Evolutionary conservation across 2,329 filamentous ascomycete species (phyloP).

Genomic region (Penicillium olsonii): DNA sequence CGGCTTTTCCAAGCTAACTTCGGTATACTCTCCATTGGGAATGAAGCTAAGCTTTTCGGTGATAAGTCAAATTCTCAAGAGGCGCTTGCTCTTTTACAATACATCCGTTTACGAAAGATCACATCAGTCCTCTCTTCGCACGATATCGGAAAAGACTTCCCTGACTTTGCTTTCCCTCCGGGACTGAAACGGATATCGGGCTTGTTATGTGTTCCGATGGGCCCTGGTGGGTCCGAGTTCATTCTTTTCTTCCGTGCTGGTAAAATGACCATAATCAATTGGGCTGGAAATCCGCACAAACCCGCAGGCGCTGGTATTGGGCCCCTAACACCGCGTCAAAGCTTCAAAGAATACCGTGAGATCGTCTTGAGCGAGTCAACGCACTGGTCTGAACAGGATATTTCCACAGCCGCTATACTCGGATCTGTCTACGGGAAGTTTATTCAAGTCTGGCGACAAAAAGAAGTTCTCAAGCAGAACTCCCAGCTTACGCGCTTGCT

Average conservation of each 20-base stretch:
- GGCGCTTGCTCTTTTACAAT: conserved; percentile 80
- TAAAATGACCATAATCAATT: conserved; percentile 79
- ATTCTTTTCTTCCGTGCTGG: conserved; percentile 86
- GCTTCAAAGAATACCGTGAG: conserved; percentile 80
- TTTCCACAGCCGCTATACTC: conserved; percentile 84
- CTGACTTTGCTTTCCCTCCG: conserved; percentile 75
- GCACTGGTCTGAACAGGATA: conserved; percentile 85
- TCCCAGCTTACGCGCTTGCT: conserved; percentile 77
- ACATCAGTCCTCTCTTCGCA: conserved; percentile 76
- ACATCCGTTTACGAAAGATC: conserved; percentile 73
- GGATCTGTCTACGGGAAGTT: conserved; percentile 88
- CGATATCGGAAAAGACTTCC: conserved; percentile 74
- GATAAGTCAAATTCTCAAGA: conserved; percentile 76
- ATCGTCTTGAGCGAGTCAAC: conserved; percentile 77
- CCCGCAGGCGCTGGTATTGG: conserved; percentile 75
- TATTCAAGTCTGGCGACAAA: conserved; percentile 90
- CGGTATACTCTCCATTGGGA: conserved; percentile 77
- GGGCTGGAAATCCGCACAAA: conserved; percentile 60
- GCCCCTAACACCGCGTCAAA: conserved; percentile 76
- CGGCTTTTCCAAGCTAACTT: conserved; percentile 86
- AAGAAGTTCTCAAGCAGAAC: conserved; percentile 78
- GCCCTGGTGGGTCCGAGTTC: conserved; percentile 62
- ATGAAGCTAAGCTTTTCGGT: conserved; percentile 86
- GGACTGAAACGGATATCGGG: conserved; percentile 79
- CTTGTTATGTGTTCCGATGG: conserved; percentile 41